Conservation (phyloP, 2,329 filamentous ascomycete species). For the Colletotrichum destructivum region DNA sequence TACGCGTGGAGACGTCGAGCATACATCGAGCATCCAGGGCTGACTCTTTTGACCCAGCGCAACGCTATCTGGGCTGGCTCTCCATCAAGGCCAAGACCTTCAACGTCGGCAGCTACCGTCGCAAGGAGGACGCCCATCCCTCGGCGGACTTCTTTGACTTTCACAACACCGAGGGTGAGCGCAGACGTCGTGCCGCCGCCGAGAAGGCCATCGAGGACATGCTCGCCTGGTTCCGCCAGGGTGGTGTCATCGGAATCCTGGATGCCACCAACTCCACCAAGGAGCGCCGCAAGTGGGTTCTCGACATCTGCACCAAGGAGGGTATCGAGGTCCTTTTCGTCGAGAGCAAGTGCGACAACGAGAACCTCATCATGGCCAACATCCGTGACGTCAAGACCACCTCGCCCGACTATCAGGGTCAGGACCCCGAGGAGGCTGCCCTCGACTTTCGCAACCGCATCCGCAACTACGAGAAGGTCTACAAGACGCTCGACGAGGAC, state of each 20-base stretch:
- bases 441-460: constrained; percentile 95
- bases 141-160: constrained; percentile 96
- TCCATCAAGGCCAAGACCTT: constrained; percentile 95
- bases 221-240: constrained; percentile 88
- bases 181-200: constrained; percentile 87
- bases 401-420: constrained; percentile 93
- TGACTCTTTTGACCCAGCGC: constrained; percentile 69
- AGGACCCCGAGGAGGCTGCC: constrained; percentile 93
- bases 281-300: constrained; percentile 89
- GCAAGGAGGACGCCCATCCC: constrained; percentile 89
- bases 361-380: constrained; percentile 97
- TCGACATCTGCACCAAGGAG: constrained; percentile 81
- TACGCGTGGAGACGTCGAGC: no score
- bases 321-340: constrained; percentile 94
- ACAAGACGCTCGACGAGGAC: constrained; percentile 89
- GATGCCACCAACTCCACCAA: constrained; percentile 99
- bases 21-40: background rate
- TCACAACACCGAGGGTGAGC: constrained; percentile 90
- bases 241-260: constrained; percentile 90
- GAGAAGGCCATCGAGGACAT: constrained; percentile 95
- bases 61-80: constrained; percentile 96
- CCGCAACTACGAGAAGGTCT: constrained; percentile 96
- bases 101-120: constrained; percentile 97
- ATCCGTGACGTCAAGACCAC: constrained; percentile 98
- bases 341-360: constrained; percentile 96